Conservation (phyloP, 768 basidiomycete species). For the Naganishia friedmannii region DNA sequence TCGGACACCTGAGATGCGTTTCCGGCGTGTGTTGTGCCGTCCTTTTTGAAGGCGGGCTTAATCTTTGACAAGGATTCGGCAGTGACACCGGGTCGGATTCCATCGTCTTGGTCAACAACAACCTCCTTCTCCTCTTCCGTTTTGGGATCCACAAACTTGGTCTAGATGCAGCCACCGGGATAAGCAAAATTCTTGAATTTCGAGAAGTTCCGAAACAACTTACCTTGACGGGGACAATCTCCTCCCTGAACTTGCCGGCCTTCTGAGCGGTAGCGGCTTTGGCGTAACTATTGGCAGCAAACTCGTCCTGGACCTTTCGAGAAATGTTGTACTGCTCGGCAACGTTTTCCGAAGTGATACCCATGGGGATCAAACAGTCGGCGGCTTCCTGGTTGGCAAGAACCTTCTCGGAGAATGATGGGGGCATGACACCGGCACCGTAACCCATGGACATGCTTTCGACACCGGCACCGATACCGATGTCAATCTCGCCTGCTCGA, state of each 20-base stretch:
- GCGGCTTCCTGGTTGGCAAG: slow-evolving; percentile 61
- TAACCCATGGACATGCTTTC: slow-evolving; percentile 55
- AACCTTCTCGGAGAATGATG: slow-evolving; percentile 57
- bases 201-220: slow-evolving; percentile 23
- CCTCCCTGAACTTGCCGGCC: slow-evolving; percentile 72
- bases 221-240: slow-evolving; percentile 79
- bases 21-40: slow-evolving; percentile 56
- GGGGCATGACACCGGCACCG: slow-evolving; percentile 54
- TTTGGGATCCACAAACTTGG: slow-evolving; percentile 56
- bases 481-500: slow-evolving; percentile 71
- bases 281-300: slow-evolving; percentile 80
- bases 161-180: slow-evolving; percentile 32
- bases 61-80: slow-evolving; percentile 69
- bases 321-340: slow-evolving; percentile 60
- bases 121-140: slow-evolving; percentile 59
- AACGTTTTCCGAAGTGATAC: slow-evolving; percentile 58
- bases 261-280: slow-evolving; percentile 67
- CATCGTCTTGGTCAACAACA: slow-evolving; percentile 73
- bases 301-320: slow-evolving; percentile 80
- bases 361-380: slow-evolving; percentile 67
- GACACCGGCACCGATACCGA: slow-evolving; percentile 72
- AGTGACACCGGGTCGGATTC: slow-evolving; percentile 79
- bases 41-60: slow-evolving; percentile 73
- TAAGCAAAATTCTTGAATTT: no score
- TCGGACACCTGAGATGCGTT: slow-evolving; percentile 69